Evolutionary conservation across 2,329 filamentous ascomycete species (phyloP).

Genomic region (Ophiostoma angusticollis): DNA sequence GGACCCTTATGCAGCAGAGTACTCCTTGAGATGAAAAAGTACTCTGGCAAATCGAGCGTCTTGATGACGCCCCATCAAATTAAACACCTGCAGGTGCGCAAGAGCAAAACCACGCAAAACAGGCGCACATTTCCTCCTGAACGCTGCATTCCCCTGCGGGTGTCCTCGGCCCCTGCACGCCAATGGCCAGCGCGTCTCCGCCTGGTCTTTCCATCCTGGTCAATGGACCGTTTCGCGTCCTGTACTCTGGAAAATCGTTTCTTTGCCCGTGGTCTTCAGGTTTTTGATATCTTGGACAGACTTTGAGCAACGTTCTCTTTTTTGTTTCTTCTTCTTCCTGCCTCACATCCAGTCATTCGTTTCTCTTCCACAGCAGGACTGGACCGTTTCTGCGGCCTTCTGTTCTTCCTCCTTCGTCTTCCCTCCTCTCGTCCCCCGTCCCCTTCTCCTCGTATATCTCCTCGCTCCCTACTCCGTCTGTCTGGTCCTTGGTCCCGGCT

Average conservation of each 20-base stretch:
- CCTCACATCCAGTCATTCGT: slow-evolving; percentile 8
- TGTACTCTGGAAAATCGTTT: no score
- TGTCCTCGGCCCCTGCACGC: background rate
- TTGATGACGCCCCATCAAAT: slow-evolving; percentile 7
- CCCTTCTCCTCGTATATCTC: background rate
- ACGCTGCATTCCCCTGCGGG: slow-evolving; percentile 4
- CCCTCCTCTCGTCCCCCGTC: slow-evolving; percentile 11
- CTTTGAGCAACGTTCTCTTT: slow-evolving; percentile 1
- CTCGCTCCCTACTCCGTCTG: background rate
- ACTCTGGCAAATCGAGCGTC: no score
- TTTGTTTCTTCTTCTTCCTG: background rate
- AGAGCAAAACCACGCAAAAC: background rate
- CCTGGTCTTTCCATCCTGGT: background rate
- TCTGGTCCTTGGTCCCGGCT: slow-evolving; percentile 6
- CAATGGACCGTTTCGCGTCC: no score
- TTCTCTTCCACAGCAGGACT: slow-evolving; percentile 6
- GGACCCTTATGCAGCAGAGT: no score
- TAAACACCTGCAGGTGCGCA: slow-evolving; percentile 7
- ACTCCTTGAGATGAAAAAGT: no score
- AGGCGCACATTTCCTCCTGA: slow-evolving; percentile 6
- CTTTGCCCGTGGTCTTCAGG: no score
- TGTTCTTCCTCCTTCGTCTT: slow-evolving; percentile 13
- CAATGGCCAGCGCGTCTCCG: slow-evolving; percentile 6
- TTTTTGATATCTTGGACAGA: no score
- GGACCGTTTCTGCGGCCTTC: slow-evolving; percentile 6